Evolutionary conservation across 169 alveolate species (phyloP).

Genomic region (Cystoisospora suis): DNA sequence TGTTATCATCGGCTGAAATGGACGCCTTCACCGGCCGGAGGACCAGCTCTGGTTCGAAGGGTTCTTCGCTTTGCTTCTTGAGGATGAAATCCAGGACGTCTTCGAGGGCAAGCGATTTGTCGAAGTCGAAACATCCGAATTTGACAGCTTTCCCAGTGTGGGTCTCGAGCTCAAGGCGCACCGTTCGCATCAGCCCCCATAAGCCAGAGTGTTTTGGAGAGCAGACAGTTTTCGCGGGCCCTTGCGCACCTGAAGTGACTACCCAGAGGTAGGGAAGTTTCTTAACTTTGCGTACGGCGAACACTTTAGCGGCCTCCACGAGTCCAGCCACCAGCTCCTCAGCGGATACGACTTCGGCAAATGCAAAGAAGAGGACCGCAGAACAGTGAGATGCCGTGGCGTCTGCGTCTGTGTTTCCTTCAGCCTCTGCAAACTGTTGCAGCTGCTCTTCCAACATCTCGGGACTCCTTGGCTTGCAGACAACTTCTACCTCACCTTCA

Average conservation of each 20-base stretch:
- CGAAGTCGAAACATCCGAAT: conserved; percentile 47
- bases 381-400: background rate
- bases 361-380: background rate
- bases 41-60: conserved; percentile 39
- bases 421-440: background rate
- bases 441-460: background rate
- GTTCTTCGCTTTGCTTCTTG: conserved; percentile 20
- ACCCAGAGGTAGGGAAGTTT: conserved; percentile 9
- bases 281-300: background rate
- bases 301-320: conserved; percentile 10
- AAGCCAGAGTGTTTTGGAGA: conserved; percentile 63
- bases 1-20: background rate
- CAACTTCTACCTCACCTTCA: background rate
- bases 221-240: background rate
- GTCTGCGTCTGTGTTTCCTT: background rate
- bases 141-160: background rate
- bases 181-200: conserved; percentile 69
- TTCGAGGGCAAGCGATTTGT: background rate
- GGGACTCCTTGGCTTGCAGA: background rate
- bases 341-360: background rate
- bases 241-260: conserved; percentile 39
- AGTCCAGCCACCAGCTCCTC: conserved; percentile 9
- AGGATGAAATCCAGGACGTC: background rate
- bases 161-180: conserved; percentile 55
- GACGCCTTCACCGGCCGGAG: background rate